Evolutionary conservation across 2,329 filamentous ascomycete species (phyloP).

Genomic region (Neonectria hederae): DNA sequence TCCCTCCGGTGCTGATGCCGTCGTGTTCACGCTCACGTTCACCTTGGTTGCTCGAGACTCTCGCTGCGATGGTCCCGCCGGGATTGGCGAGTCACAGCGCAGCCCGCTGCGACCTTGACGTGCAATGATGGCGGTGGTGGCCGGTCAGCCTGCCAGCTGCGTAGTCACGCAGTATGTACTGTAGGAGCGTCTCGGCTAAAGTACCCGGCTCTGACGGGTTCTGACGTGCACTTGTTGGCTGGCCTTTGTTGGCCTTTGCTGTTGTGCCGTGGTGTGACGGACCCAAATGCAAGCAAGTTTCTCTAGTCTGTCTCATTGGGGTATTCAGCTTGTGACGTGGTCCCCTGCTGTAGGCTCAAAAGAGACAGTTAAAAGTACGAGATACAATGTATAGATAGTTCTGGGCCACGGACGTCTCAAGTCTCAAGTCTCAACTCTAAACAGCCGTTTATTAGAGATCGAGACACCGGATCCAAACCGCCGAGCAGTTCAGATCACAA

Average conservation of each 20-base stretch:
- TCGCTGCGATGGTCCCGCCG: slow-evolving; percentile 24
- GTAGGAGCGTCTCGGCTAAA: slow-evolving; percentile 1
- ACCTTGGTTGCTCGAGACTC: slow-evolving; percentile 4
- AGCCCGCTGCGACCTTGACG: slow-evolving; percentile 25
- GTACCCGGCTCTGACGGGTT: slow-evolving; percentile 12
- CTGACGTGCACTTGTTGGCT: slow-evolving; percentile 3
- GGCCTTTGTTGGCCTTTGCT: slow-evolving; percentile 12
- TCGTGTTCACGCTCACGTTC: neutral
- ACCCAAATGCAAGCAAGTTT: slow-evolving; percentile 30
- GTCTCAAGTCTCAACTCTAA: slow-evolving; percentile 20
- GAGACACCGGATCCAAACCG: slow-evolving; percentile 26
- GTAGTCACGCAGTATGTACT: neutral
- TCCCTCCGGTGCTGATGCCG: slow-evolving; percentile 6
- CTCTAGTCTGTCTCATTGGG: slow-evolving; percentile 39
- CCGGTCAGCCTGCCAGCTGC: slow-evolving; percentile 16
- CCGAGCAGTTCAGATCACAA: slow-evolving; percentile 29
- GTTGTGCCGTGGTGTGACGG: slow-evolving; percentile 38
- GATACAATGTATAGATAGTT: slow-evolving; percentile 21
- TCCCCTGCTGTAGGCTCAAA: slow-evolving; percentile 17
- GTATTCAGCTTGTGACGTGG: slow-evolving; percentile 37
- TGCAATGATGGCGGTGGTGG: slow-evolving; percentile 32
- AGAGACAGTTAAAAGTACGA: slow-evolving; percentile 12
- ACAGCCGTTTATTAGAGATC: slow-evolving; percentile 41
- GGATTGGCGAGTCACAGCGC: slow-evolving; percentile 36
- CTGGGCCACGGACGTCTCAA: slow-evolving; percentile 18